Percentiles rank a stretch among this genome's conserved stretches.
These are phyloP conservation scores for Colletotrichum shisoi DNA, from an alignment of 2,329 filamentous ascomycete genomes.

Conservation along the genomic window DNA sequence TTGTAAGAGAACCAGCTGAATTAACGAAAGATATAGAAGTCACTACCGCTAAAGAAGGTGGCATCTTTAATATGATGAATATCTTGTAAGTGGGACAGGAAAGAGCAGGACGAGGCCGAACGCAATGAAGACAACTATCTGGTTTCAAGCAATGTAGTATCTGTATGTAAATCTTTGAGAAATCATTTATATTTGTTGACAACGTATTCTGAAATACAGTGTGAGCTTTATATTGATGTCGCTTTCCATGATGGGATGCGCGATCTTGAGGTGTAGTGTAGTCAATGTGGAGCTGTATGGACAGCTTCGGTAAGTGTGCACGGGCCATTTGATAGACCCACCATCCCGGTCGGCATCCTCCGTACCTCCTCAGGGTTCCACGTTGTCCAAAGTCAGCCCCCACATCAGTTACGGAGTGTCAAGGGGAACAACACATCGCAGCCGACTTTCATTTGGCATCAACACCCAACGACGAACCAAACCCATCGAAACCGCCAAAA, in stretches of 20 bases:
- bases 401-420: slow-evolving; percentile 48
- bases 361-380: slow-evolving; percentile 60
- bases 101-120: background rate
- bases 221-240: background rate
- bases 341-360: slow-evolving; percentile 47
- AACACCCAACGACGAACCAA: slow-evolving; percentile 34
- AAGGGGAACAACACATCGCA: slow-evolving; percentile 39
- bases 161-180: background rate
- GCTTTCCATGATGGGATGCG: background rate
- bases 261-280: background rate
- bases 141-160: no score
- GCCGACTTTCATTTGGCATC: slow-evolving; percentile 44
- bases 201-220: background rate
- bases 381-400: slow-evolving; percentile 57
- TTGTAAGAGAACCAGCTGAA: rapidly evolving
- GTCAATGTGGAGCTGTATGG: background rate
- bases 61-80: no score
- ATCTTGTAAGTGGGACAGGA: background rate
- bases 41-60: background rate
- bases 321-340: slow-evolving; percentile 10
- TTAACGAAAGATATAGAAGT: background rate
- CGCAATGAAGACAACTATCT: background rate
- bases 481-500: slow-evolving; percentile 43
- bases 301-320: background rate
- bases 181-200: no score